These are phyloP conservation scores for Microbotryum lychnidis-dioicae DNA, from an alignment of 1,284 basidiomycete genomes.

Conservation along the genomic window DNA sequence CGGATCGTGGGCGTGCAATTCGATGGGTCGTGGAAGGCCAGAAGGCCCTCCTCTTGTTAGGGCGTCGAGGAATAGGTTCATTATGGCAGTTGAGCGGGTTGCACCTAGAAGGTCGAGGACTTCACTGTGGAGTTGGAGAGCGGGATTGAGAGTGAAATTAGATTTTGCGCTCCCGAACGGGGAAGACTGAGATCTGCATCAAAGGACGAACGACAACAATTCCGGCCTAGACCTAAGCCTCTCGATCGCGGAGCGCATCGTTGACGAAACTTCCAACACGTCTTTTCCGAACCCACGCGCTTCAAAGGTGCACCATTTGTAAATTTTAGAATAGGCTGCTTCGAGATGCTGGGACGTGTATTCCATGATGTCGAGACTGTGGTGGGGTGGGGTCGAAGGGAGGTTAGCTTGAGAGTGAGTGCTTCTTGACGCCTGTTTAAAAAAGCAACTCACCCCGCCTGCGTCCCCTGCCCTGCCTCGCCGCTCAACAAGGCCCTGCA, in stretches of 20 bases:
- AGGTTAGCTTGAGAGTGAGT: too few species aligned
- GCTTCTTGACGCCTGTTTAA: neutral
- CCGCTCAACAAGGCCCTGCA: slow-evolving; percentile 81
- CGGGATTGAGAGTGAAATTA: neutral
- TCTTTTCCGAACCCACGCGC: slow-evolving; percentile 73
- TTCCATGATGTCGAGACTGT: slow-evolving; percentile 78
- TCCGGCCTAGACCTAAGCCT: slow-evolving; percentile 67
- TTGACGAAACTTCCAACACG: slow-evolving; percentile 61
- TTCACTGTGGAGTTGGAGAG: slow-evolving; percentile 49
- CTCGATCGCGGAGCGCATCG: slow-evolving; percentile 63
- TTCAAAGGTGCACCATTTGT: slow-evolving; percentile 76
- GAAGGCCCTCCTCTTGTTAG: slow-evolving; percentile 82
- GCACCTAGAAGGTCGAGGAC: slow-evolving; percentile 66
- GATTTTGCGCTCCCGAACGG: neutral
- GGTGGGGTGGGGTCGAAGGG: neutral
- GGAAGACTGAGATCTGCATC: neutral
- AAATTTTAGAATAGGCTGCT: slow-evolving; percentile 78
- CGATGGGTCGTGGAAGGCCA: slow-evolving; percentile 84
- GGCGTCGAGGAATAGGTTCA: slow-evolving; percentile 73
- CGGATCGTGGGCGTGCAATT: slow-evolving; percentile 94
- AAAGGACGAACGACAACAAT: slow-evolving; percentile 54
- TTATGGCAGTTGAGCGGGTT: slow-evolving; percentile 69
- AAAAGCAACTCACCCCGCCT: slow-evolving; percentile 58
- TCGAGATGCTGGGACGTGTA: slow-evolving; percentile 73
- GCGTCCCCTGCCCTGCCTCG: slow-evolving; percentile 61